A percentile compares a stretch with the other conserved stretches of the same genome.
phyloP scores from a whole-genome alignment of 495 filamentous ascomycete species.

The Penicillium paxilli region DNA sequence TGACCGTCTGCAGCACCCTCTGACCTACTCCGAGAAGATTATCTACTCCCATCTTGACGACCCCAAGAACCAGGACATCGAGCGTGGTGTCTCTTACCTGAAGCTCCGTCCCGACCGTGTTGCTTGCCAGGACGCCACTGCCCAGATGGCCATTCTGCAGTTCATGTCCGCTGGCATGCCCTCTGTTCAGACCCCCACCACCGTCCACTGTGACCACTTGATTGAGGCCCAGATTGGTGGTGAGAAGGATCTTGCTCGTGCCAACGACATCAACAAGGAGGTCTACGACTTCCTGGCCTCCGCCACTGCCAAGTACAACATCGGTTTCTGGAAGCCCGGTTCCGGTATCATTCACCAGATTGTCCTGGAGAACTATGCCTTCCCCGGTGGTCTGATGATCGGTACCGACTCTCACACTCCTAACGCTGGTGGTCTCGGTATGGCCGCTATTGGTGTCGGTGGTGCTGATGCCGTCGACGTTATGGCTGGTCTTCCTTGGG shows the following conservation, averaged over 20 bases:
- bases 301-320: conserved; percentile 98
- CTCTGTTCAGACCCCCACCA: conserved; percentile 89
- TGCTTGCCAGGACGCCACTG: conserved; percentile 98
- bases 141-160: conserved; percentile 99
- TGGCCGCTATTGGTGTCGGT: conserved; percentile 96
- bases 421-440: conserved; percentile 95
- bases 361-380: conserved; percentile 96
- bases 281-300: conserved; percentile 97
- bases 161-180: conserved; percentile 99
- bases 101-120: conserved; percentile 96
- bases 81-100: conserved; percentile 93
- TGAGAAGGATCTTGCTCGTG: conserved; percentile 89
- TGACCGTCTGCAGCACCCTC: conserved; percentile 80
- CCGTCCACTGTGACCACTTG: conserved; percentile 98
- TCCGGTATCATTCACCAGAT: conserved; percentile 99
- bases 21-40: conserved; percentile 97
- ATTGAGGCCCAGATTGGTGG: conserved; percentile 97
- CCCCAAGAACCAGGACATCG: conserved; percentile 91
- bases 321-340: conserved; percentile 98
- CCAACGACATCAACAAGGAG: conserved; percentile 96
- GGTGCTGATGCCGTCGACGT: conserved; percentile 99
- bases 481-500: conserved; percentile 97
- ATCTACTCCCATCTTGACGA: conserved; percentile 99
- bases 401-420: conserved; percentile 99
- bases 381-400: conserved; percentile 97